Evolutionary conservation across 2,329 filamentous ascomycete species (phyloP).

Genomic region (Alternaria ethzedia): DNA sequence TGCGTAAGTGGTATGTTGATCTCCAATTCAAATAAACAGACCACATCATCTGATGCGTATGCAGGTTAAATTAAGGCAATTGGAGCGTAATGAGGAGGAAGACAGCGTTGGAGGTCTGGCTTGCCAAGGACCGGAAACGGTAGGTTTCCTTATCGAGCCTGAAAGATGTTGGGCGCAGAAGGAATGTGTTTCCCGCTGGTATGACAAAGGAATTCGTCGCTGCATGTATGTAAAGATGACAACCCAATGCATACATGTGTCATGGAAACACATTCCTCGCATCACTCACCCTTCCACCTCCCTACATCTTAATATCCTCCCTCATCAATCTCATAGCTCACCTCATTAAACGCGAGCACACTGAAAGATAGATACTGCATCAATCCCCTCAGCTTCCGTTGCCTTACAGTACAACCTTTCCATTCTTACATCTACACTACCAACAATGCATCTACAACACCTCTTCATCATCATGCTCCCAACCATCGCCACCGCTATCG

Average conservation of each 20-base stretch:
- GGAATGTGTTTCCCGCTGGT: neutral
- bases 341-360: neutral
- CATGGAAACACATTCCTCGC: neutral
- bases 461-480: neutral
- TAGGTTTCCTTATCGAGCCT: neutral
- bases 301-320: neutral
- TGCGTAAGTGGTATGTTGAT: neutral
- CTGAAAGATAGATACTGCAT: neutral
- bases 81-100: neutral
- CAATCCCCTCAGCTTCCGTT: neutral
- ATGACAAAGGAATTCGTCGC: neutral
- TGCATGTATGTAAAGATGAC: neutral
- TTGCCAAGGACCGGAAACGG: neutral
- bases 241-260: neutral
- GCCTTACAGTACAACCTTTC: neutral
- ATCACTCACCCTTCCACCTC: neutral
- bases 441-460: neutral
- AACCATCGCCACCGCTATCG: neutral
- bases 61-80: neutral
- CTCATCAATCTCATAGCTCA: neutral
- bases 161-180: neutral
- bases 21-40: accelerated
- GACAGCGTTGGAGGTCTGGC: neutral
- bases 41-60: neutral
- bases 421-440: neutral